Conservation (phyloP, 1,284 basidiomycete genomes). For the Sporisorium sorghi region DNA sequence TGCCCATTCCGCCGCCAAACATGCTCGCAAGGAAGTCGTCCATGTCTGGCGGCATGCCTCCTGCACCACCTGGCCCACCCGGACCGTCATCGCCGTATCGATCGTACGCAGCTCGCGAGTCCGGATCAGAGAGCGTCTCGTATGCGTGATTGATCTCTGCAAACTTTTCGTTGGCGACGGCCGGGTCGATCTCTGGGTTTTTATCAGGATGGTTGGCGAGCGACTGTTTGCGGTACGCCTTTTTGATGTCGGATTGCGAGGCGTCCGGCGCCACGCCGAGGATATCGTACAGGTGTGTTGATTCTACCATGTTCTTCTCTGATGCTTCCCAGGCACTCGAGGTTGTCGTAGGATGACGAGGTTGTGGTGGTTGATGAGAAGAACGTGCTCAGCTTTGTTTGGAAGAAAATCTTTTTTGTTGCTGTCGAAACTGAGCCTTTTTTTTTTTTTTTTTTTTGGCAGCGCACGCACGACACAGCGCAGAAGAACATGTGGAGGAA, state of each 20-base stretch:
- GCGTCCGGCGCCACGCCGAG: slow-evolving; percentile 78
- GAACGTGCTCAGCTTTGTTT: background rate
- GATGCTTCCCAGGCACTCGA: background rate
- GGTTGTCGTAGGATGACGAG: no score
- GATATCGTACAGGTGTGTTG: slow-evolving; percentile 69
- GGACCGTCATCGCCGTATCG: slow-evolving; percentile 59
- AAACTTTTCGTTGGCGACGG: slow-evolving; percentile 60
- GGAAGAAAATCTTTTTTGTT: slow-evolving; percentile 10
- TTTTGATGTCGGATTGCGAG: slow-evolving; percentile 83
- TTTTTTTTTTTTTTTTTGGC: background rate
- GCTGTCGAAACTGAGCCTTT: slow-evolving; percentile 10
- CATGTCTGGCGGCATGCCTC: slow-evolving; percentile 54
- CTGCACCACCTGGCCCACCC: slow-evolving; percentile 38
- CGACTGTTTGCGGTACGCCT: slow-evolving; percentile 74
- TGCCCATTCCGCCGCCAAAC: slow-evolving; percentile 61
- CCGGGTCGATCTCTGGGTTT: slow-evolving; percentile 61
- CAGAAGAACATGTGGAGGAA: background rate
- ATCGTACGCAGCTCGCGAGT: slow-evolving; percentile 62
- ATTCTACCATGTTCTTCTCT: slow-evolving; percentile 38
- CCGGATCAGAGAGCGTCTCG: slow-evolving; percentile 63
- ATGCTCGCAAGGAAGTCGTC: slow-evolving; percentile 63
- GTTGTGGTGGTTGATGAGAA: slow-evolving; percentile 2
- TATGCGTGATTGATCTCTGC: slow-evolving; percentile 66
- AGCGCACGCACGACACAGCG: slow-evolving; percentile 8
- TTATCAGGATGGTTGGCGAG: slow-evolving; percentile 66